Evolutionary conservation across 2,329 filamentous ascomycete genomes (phyloP).

Genomic region (Tolypocladium paradoxum): DNA sequence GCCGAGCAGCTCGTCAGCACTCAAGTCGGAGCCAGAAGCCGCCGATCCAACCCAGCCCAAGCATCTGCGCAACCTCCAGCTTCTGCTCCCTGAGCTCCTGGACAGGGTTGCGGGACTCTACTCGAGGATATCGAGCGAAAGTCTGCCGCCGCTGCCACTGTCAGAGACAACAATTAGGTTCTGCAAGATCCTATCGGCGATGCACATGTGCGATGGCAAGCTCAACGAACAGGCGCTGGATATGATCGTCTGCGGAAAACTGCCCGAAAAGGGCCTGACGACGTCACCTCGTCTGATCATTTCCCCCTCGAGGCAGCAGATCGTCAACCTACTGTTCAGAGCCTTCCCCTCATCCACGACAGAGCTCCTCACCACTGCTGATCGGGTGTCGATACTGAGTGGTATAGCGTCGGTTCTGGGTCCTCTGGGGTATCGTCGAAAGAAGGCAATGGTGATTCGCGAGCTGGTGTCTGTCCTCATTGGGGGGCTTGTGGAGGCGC

Average conservation of each 20-base stretch:
- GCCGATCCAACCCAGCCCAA: constrained; percentile 35
- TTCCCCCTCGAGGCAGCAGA: constrained; percentile 48
- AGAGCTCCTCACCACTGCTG: constrained; percentile 59
- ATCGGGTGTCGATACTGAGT: constrained; percentile 68
- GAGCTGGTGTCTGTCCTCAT: constrained; percentile 78
- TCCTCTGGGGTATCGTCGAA: constrained; percentile 67
- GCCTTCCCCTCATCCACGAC: constrained; percentile 59
- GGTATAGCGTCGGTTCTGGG: constrained; percentile 84
- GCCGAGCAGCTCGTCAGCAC: constrained; percentile 21
- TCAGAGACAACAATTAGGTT: constrained; percentile 67
- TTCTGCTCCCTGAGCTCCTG: constrained; percentile 59
- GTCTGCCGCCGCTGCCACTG: constrained; percentile 57
- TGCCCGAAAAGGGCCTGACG: constrained; percentile 38
- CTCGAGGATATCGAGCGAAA: constrained; percentile 57
- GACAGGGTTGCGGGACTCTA: constrained; percentile 68
- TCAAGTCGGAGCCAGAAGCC: constrained; percentile 16
- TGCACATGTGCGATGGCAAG: constrained; percentile 55
- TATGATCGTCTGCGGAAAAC: constrained; percentile 53
- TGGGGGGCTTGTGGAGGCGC: constrained; percentile 75
- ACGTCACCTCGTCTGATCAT: constrained; percentile 46
- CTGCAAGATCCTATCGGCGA: constrained; percentile 55
- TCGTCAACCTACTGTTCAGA: constrained; percentile 54
- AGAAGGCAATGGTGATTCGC: constrained; percentile 82
- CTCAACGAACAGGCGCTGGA: constrained; percentile 50
- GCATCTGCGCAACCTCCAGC: constrained; percentile 43